phyloP scores from a whole-genome alignment of 495 filamentous ascomycete genomes.

The Aspergillus taichungensis region DNA sequence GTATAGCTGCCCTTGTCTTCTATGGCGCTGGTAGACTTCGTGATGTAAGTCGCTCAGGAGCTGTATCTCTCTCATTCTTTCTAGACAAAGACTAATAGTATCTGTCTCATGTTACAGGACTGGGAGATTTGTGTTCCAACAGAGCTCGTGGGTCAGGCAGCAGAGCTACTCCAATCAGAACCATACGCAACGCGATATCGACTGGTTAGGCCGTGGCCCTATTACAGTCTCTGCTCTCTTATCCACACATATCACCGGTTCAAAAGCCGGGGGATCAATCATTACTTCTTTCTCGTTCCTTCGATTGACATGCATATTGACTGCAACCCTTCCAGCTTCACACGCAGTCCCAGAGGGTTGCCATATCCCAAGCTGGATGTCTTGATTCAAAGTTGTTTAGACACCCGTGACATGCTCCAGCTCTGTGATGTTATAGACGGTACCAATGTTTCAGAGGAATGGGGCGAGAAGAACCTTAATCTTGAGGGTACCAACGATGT shows the following conservation, averaged over 20 bases:
- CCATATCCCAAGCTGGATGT: conserved; percentile 27
- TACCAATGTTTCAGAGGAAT: conserved; percentile 28
- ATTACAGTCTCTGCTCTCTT: conserved; percentile 20
- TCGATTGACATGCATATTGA: conserved; percentile 22
- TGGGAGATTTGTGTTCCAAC: conserved; percentile 20
- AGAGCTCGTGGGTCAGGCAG: conserved; percentile 8
- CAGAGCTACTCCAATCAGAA: conserved; percentile 11
- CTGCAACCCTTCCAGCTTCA: conserved; percentile 19
- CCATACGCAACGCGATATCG: conserved; percentile 9
- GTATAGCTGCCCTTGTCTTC: conserved; percentile 20
- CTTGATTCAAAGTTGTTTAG: conserved; percentile 28
- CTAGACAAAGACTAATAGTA: too few relatives aligned
- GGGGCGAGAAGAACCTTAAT: conserved; percentile 24
- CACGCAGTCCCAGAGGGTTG: conserved; percentile 24
- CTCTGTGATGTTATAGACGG: conserved; percentile 31
- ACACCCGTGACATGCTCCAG: conserved; percentile 22
- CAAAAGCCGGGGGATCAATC: conserved; percentile 22
- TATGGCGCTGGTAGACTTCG: conserved; percentile 21
- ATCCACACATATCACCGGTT: conserved; percentile 27
- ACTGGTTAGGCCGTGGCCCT: conserved; percentile 13
- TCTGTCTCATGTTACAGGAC: conserved; percentile 13
- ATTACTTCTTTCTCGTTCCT: conserved; percentile 26
- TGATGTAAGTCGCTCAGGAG: conserved; percentile 15
- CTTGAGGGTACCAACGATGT: conserved; percentile 26
- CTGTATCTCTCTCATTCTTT: conserved; percentile 1